These are phyloP conservation scores for Ganoderma meredithae DNA, from an alignment of 1,284 basidiomycete species.

Conservation along the genomic window DNA sequence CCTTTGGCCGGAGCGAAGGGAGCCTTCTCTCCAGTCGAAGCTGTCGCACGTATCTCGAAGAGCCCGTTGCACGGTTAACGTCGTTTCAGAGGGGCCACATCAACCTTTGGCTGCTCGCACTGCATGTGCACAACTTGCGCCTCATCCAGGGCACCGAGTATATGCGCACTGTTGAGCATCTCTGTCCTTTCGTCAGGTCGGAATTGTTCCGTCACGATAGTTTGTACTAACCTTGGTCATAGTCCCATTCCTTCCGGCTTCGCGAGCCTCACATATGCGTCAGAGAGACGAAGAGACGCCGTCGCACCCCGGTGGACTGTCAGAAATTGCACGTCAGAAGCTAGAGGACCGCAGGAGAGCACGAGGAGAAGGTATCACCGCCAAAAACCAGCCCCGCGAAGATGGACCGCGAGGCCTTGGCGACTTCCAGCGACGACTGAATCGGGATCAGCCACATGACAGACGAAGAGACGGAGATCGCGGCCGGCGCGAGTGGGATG, in stretches of 20 bases:
- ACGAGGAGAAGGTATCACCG: conserved; percentile 71
- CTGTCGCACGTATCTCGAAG: background rate
- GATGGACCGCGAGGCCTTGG: conserved; percentile 72
- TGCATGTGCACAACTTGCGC: too few relatives aligned
- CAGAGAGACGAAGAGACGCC: conserved; percentile 90
- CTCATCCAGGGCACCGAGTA: too few relatives aligned
- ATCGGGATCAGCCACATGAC: conserved; percentile 57
- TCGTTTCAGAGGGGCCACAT: too few relatives aligned
- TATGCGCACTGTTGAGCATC: too few relatives aligned
- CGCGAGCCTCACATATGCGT: conserved; percentile 65
- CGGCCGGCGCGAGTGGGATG: conserved; percentile 58
- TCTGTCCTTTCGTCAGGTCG: too few relatives aligned
- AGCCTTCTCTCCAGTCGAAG: background rate
- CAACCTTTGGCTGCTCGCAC: too few relatives aligned
- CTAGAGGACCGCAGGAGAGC: conserved; percentile 81
- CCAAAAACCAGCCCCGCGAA: conserved; percentile 56
- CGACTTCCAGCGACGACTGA: conserved; percentile 74
- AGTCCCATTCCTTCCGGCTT: conserved; percentile 80
- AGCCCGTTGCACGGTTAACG: background rate
- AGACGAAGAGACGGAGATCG: conserved; percentile 31
- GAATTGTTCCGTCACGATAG: background rate
- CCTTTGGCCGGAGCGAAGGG: background rate
- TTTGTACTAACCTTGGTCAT: background rate
- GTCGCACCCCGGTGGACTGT: conserved; percentile 90
- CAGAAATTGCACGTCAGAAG: conserved; percentile 72